A percentile compares a stretch with the other conserved stretches of the same genome.
These are phyloP conservation scores for Erodium maritimum DNA, from an alignment of 345 rosid species.

Conservation along the genomic window DNA sequence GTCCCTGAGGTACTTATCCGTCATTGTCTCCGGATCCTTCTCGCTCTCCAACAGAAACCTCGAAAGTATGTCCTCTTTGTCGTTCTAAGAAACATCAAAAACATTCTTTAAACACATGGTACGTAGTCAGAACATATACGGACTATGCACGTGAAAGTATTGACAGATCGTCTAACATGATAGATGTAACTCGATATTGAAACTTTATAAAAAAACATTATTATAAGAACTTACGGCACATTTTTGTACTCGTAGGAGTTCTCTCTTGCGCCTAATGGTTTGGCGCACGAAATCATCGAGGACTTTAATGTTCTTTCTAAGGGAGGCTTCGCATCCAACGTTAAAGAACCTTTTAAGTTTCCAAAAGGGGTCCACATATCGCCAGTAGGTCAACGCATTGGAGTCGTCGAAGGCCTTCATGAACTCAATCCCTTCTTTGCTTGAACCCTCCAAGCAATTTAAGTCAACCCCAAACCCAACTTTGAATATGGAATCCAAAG, in stretches of 20 bases:
- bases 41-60: conserved; percentile 47
- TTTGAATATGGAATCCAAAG: conserved; percentile 66
- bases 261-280: conserved; percentile 37
- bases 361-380: conserved; percentile 64
- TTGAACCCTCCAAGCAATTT: conserved; percentile 46
- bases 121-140: too few relatives aligned
- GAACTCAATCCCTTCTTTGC: conserved; percentile 28
- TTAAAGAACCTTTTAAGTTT: conserved; percentile 43
- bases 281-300: conserved; percentile 38
- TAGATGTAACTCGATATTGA: too few relatives aligned
- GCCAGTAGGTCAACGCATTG: conserved; percentile 33
- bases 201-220: background rate
- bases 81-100: conserved; percentile 18
- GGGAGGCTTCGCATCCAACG: conserved; percentile 41
- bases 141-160: too few relatives aligned
- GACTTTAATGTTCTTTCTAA: conserved; percentile 32
- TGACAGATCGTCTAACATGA: too few relatives aligned
- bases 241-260: conserved; percentile 13
- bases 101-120: background rate
- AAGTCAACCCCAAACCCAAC: conserved; percentile 72
- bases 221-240: conserved; percentile 25
- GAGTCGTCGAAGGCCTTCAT: conserved; percentile 69
- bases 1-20: conserved; percentile 51
- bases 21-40: conserved; percentile 48
- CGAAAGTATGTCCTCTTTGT: conserved; percentile 54